phyloP scores from a whole-genome alignment of 2,329 filamentous ascomycete genomes.

The Paraphaeosphaeria sporulosa region DNA sequence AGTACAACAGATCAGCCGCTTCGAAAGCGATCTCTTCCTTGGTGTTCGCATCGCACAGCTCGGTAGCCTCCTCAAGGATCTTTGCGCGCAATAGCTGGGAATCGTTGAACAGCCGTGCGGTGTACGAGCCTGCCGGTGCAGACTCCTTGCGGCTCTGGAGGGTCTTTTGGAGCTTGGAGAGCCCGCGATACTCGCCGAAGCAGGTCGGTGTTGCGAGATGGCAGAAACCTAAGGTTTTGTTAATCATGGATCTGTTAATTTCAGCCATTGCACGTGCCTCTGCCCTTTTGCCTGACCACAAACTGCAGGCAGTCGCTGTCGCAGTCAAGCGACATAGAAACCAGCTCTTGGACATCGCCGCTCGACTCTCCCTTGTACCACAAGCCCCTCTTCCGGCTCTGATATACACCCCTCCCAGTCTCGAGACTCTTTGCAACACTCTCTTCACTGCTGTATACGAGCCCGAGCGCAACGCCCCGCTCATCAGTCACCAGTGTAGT shows the following conservation, averaged over 20 bases:
- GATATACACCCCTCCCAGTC: constrained; percentile 87
- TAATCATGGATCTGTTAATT: constrained; percentile 4
- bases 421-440: constrained; percentile 86
- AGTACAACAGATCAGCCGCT: constrained; percentile 94
- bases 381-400: constrained; percentile 91
- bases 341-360: constrained; percentile 88
- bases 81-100: constrained; percentile 89
- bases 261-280: constrained; percentile 55
- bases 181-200: constrained; percentile 83
- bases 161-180: constrained; percentile 87
- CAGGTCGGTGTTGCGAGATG: constrained; percentile 92
- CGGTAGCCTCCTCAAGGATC: constrained; percentile 98
- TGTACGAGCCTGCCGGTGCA: constrained; percentile 91
- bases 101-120: constrained; percentile 89
- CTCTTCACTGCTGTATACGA: constrained; percentile 94
- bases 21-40: constrained; percentile 90
- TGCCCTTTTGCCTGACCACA: constrained; percentile 85
- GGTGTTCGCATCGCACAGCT: constrained; percentile 85
- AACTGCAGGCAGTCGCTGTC: constrained; percentile 93
- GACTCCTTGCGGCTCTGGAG: constrained; percentile 80
- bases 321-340: constrained; percentile 87
- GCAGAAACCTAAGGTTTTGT: constrained; percentile 72
- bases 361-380: constrained; percentile 98
- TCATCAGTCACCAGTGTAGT: constrained; percentile 93
- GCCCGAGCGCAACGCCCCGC: constrained; percentile 79